phyloP scores from a whole-genome alignment of 1,284 basidiomycete genomes.

The Irpex rosettiformis region DNA sequence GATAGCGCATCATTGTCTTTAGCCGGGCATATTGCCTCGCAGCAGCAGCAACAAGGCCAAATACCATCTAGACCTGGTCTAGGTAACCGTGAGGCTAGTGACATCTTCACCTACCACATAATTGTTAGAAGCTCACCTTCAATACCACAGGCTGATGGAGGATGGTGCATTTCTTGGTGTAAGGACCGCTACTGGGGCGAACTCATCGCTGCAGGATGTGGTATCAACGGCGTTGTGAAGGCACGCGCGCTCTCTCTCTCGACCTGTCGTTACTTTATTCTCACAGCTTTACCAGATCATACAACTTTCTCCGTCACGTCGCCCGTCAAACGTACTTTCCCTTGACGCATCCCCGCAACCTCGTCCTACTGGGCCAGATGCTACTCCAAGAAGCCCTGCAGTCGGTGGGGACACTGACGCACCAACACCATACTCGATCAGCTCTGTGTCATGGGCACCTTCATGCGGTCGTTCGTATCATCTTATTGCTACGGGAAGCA shows the following conservation, averaged over 20 bases:
- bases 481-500: constrained; percentile 82
- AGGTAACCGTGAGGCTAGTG: constrained; percentile 53
- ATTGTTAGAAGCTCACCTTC: background rate
- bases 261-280: background rate
- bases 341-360: constrained; percentile 29
- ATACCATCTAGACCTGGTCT: constrained; percentile 45
- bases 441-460: constrained; percentile 86
- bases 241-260: constrained; percentile 35
- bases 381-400: constrained; percentile 20
- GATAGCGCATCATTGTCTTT: constrained; percentile 57
- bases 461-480: constrained; percentile 90
- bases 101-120: background rate
- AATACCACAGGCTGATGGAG: constrained; percentile 64
- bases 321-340: constrained; percentile 30
- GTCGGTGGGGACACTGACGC: constrained; percentile 28
- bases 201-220: constrained; percentile 73
- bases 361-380: constrained; percentile 29
- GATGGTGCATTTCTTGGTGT: constrained; percentile 93
- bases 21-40: constrained; percentile 59
- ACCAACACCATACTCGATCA: constrained; percentile 57
- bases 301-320: constrained; percentile 54
- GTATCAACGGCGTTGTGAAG: constrained; percentile 71
- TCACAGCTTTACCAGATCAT: constrained; percentile 41
- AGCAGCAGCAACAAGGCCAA: constrained; percentile 43
- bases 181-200: constrained; percentile 94